Conservation (phyloP, 225 moss, liverwort and hornwort genomes). For the Lunularia cruciata region DNA sequence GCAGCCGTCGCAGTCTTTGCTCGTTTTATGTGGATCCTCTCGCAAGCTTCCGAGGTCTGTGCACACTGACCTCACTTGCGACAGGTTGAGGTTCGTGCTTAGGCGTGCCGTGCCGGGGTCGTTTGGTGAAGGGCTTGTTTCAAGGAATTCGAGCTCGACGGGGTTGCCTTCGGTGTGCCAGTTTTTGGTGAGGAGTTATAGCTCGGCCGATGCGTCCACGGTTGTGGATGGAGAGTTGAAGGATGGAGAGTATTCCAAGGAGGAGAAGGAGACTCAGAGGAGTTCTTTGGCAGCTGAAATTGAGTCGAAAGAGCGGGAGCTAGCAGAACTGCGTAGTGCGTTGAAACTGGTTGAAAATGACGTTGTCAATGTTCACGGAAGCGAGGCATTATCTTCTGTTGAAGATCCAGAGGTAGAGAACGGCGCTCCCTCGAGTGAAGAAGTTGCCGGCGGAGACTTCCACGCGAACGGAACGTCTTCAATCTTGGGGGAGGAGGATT, state of each 20-base stretch:
- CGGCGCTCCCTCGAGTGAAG: neutral
- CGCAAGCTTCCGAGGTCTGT: conserved; percentile 10
- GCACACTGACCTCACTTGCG: conserved; percentile 2
- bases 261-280: conserved; percentile 17
- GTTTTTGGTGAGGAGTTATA: conserved; percentile 12
- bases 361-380: neutral
- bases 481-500: neutral
- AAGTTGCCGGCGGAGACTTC: neutral
- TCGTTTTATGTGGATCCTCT: conserved; percentile 9
- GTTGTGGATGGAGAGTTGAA: conserved; percentile 20
- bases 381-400: neutral
- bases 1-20: conserved; percentile 23
- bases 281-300: conserved; percentile 32
- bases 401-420: neutral
- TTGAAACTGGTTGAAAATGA: conserved; percentile 26
- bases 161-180: conserved; percentile 12
- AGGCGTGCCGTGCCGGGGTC: conserved; percentile 11
- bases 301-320: conserved; percentile 36
- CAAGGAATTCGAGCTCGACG: conserved; percentile 12
- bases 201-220: conserved; percentile 34
- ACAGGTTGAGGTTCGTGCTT: conserved; percentile 7
- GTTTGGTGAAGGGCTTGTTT: neutral
- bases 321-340: conserved; percentile 33
- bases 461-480: neutral
- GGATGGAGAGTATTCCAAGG: conserved; percentile 22